Evolutionary conservation across 1,284 basidiomycete species (phyloP), one percentile per base, ranked within the genome.

Genomic region (Fomes fomentarius): DNA sequence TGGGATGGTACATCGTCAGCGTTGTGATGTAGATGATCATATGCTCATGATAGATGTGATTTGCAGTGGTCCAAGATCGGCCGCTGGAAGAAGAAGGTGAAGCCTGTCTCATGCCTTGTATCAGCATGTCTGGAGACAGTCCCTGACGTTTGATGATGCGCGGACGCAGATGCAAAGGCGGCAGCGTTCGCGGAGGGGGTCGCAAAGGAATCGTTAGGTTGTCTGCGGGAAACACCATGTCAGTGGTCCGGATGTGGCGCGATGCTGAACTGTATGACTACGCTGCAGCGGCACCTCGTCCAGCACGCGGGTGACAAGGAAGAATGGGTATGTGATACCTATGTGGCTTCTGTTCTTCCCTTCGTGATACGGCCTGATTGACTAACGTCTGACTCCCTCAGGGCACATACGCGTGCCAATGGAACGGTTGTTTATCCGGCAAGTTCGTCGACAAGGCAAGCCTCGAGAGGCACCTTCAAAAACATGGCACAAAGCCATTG

Each of bases 171-270:
- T 42, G 50, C 43, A 30, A 50, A 55, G 48, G 57, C 50, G 50
- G 50, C 43, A 25, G 56, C 56, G 33, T 54, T 50, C 12, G 58
- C 53, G 33, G 47, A 55, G 25, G 56, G 54, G 33, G 56, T 50
- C 12, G 58, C 53, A 28, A 44, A 55, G 25, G 47, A 67, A 52
- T 74, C 82, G 52, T 77, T 72, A 56, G 75, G 74, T 11, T 72
- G 82, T 55, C 61, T 87, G 47, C 72, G 72, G 52, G 73, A 75
- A 56, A 68, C 72, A 33, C 71, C 64, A 12, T 91, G 87, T 69
- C 73, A 72, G 59, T 91, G 89, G 88, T 69, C 67, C 50, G 74
- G 75, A 30, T 91, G 88, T 66, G 71, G 73, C 52, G 74, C 73
- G 42, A 62, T 81, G 19, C 64, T 88, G 61, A 86, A 85, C 62